phyloP scores from a whole-genome alignment of 305 asterid genomes.

The Rubia occidens region DNA sequence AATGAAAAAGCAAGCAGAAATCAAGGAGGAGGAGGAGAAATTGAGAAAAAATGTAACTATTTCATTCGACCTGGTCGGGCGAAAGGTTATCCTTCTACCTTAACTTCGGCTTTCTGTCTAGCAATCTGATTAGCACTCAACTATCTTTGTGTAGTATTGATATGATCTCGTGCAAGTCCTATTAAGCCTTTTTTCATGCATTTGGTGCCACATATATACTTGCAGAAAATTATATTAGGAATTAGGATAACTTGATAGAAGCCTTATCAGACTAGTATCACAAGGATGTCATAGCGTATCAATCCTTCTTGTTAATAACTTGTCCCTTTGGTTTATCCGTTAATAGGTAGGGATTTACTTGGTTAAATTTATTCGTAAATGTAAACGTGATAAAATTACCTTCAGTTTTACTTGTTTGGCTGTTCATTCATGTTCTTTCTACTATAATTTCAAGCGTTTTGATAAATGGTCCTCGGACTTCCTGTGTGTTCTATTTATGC shows the following conservation, averaged over 20 bases:
- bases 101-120: slow-evolving; percentile 12
- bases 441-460: not conserved
- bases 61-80: slow-evolving; percentile 88
- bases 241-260: not conserved
- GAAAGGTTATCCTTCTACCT: slow-evolving; percentile 52
- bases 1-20: slow-evolving; percentile 66
- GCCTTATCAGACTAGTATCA: no score
- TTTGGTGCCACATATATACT: not conserved
- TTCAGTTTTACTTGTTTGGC: not conserved
- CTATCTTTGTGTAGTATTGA: not conserved
- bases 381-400: not conserved
- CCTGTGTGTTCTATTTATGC: not conserved
- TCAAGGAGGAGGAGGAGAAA: slow-evolving; percentile 77
- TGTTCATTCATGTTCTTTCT: not conserved
- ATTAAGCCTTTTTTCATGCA: not conserved
- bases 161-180: not conserved
- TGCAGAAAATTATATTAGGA: not conserved
- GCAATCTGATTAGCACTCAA: not conserved
- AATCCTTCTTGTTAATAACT: no score
- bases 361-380: not conserved
- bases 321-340: no score
- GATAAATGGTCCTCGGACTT: not conserved
- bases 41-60: slow-evolving; percentile 62
- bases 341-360: not conserved
- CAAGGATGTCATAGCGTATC: not conserved